phyloP scores from a whole-genome alignment of 202 grass and related monocot genomes.

The Elaeis oleifera region DNA sequence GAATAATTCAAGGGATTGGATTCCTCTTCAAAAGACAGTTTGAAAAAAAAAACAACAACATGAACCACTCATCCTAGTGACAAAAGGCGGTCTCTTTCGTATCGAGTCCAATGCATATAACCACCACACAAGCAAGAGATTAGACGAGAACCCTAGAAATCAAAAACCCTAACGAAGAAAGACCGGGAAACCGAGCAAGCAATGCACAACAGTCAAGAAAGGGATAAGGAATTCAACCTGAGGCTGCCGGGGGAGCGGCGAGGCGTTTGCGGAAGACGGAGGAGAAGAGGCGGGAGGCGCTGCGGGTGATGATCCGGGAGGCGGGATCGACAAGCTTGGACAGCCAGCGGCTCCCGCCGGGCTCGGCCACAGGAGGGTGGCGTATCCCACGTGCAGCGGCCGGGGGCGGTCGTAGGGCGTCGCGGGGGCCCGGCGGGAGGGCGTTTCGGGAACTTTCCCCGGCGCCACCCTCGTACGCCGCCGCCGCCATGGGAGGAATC shows the following conservation, averaged over 20 bases:
- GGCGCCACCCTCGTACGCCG: slow-evolving; percentile 10
- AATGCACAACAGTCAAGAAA: too few species aligned
- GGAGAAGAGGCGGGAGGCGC: slow-evolving; percentile 69
- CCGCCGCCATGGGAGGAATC: slow-evolving; percentile 43
- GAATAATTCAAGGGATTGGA: too few species aligned
- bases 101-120: too few species aligned
- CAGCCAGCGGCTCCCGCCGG: slow-evolving; percentile 35
- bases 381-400: neutral
- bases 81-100: too few species aligned
- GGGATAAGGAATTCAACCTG: too few species aligned
- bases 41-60: too few species aligned
- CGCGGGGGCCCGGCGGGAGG: slow-evolving; percentile 10
- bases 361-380: neutral
- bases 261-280: slow-evolving; percentile 64
- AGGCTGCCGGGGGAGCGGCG: slow-evolving; percentile 11
- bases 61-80: too few species aligned
- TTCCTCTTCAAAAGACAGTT: too few species aligned
- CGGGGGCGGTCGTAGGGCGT: slow-evolving; percentile 51
- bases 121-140: too few species aligned
- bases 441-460: slow-evolving; percentile 16
- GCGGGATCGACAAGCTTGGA: slow-evolving; percentile 69
- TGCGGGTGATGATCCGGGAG: slow-evolving; percentile 57
- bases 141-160: too few species aligned
- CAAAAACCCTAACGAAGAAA: too few species aligned
- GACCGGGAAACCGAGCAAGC: too few species aligned